Evolutionary conservation across 768 basidiomycete genomes (phyloP).

Genomic region (Termitomyces sp.): DNA sequence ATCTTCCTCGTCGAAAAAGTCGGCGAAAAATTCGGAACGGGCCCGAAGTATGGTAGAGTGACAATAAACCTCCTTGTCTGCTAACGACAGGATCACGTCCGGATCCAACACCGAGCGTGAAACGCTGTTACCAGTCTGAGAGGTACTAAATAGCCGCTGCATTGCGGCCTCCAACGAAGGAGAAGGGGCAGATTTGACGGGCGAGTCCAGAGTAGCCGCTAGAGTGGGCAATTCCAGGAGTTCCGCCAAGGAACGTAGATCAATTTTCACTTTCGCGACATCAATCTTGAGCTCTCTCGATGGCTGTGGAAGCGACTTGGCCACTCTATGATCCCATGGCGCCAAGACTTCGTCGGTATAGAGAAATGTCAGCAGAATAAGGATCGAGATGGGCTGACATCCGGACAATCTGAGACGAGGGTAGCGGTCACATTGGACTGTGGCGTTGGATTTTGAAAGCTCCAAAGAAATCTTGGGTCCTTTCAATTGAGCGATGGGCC

Average conservation of each 20-base stretch:
- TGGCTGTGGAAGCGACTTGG: constrained; percentile 37
- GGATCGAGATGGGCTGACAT: constrained; percentile 61
- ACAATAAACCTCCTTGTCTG: constrained; percentile 60
- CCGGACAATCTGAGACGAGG: constrained; percentile 47
- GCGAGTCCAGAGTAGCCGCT: constrained; percentile 51
- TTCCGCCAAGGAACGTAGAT: constrained; percentile 59
- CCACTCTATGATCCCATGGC: constrained; percentile 79
- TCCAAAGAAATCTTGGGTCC: constrained; percentile 30
- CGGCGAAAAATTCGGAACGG: constrained; percentile 79
- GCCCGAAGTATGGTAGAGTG: constrained; percentile 81
- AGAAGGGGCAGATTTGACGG: constrained; percentile 53
- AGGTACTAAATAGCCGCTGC: constrained; percentile 42
- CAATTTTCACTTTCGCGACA: constrained; percentile 51
- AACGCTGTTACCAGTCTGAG: constrained; percentile 21
- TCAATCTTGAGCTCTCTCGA: constrained; percentile 41
- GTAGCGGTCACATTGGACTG: not conserved
- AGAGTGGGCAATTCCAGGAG: constrained; percentile 60
- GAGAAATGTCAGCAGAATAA: constrained; percentile 81
- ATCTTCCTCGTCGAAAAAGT: constrained; percentile 77
- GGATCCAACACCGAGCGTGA: constrained; percentile 36
- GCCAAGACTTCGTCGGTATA: constrained; percentile 84
- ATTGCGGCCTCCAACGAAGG: constrained; percentile 54
- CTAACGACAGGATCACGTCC: constrained; percentile 73
- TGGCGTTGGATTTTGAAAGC: constrained; percentile 15
- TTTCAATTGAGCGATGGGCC: constrained; percentile 27